These are phyloP conservation scores for Umbelopsis ramanniana DNA, from an alignment of 192 early-diverging fungal species.

Conservation along the genomic window DNA sequence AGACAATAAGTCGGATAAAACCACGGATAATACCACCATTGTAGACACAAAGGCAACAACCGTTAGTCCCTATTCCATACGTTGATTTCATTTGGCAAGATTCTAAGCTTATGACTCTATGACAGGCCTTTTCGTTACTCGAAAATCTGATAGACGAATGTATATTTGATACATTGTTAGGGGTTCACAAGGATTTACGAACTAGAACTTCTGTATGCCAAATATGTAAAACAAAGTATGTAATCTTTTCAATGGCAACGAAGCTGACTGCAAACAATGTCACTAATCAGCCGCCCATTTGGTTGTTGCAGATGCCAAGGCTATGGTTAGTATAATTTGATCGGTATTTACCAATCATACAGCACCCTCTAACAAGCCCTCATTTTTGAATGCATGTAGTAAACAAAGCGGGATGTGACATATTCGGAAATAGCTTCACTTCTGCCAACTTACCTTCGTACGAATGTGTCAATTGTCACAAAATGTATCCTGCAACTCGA, in stretches of 20 bases:
- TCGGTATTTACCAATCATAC: neutral
- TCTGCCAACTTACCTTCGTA: slow-evolving; percentile 62
- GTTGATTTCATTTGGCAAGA: neutral
- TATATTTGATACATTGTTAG: slow-evolving; percentile 72
- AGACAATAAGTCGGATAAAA: neutral
- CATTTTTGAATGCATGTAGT: slow-evolving; percentile 34
- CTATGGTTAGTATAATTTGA: slow-evolving; percentile 30
- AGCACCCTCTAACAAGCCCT: neutral
- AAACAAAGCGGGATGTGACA: slow-evolving; percentile 57
- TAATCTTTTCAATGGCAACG: neutral
- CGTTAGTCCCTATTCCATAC: neutral
- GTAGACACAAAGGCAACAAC: slow-evolving; percentile 12
- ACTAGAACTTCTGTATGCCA: slow-evolving; percentile 64
- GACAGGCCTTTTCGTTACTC: slow-evolving; percentile 59
- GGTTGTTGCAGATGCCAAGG: slow-evolving; percentile 33
- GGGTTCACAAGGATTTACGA: slow-evolving; percentile 72
- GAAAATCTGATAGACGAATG: slow-evolving; percentile 78
- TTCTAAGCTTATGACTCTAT: neutral
- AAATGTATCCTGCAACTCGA: slow-evolving; percentile 76
- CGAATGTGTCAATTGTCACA: slow-evolving; percentile 82
- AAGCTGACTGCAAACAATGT: neutral
- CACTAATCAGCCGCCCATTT: neutral
- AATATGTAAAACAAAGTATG: slow-evolving; percentile 79
- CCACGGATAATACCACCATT: neutral
- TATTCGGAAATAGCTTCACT: slow-evolving; percentile 67